Percentiles rank a stretch among this genome's conserved stretches.
phyloP scores from a whole-genome alignment of 2,329 filamentous ascomycete genomes.

The Scedosporium minutisporum region DNA sequence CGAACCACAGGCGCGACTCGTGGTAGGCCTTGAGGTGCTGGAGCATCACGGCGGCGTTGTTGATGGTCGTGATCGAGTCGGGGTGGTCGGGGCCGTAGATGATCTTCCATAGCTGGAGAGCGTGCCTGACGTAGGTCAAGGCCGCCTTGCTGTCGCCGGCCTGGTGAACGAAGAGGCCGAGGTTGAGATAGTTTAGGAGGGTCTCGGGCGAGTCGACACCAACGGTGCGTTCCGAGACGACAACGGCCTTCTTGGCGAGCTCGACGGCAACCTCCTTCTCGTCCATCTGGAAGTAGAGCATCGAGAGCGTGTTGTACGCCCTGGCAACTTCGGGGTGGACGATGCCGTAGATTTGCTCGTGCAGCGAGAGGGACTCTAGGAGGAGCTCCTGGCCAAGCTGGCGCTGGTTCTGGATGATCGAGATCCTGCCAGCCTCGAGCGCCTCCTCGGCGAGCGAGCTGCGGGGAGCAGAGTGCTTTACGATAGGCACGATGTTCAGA shows the following conservation, averaged over 20 bases:
- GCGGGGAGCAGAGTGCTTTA: slow-evolving; percentile 89
- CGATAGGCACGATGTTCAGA: slow-evolving; percentile 82
- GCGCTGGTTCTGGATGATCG: slow-evolving; percentile 89
- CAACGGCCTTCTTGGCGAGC: slow-evolving; percentile 89
- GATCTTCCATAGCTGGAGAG: slow-evolving; percentile 90
- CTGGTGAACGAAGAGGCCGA: slow-evolving; percentile 88
- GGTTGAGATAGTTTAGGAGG: slow-evolving; percentile 88
- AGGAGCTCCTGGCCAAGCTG: slow-evolving; percentile 93
- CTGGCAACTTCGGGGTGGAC: slow-evolving; percentile 92
- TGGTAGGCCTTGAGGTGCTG: slow-evolving; percentile 91
- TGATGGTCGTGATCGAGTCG: slow-evolving; percentile 96
- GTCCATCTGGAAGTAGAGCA: slow-evolving; percentile 94
- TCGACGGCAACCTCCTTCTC: slow-evolving; percentile 95
- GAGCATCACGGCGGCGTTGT: slow-evolving; percentile 98
- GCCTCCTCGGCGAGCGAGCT: slow-evolving; percentile 91
- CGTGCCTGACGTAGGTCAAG: slow-evolving; percentile 83
- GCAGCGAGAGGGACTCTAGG: slow-evolving; percentile 87
- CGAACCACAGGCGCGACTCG: slow-evolving; percentile 93
- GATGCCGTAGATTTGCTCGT: slow-evolving; percentile 98
- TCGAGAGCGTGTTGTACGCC: slow-evolving; percentile 89
- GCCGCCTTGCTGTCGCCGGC: slow-evolving; percentile 81
- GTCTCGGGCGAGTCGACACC: slow-evolving; percentile 92
- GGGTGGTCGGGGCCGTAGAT: slow-evolving; percentile 91
- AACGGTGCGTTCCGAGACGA: slow-evolving; percentile 88
- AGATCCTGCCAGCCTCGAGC: slow-evolving; percentile 88